These are phyloP conservation scores for Viola odorata DNA, from an alignment of 345 rosid genomes.

Conservation along the genomic window DNA sequence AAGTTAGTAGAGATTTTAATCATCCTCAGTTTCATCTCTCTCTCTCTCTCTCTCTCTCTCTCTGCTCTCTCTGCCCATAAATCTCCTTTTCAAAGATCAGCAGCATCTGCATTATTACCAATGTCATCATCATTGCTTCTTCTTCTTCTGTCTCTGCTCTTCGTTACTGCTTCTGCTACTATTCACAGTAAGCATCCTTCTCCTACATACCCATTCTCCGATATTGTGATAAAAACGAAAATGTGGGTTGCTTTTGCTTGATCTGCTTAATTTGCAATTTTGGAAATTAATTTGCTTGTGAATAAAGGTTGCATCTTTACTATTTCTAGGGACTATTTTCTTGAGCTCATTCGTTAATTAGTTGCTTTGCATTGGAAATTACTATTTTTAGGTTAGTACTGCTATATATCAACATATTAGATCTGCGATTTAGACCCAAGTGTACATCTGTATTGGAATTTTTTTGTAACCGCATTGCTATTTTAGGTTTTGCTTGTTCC, in stretches of 20 bases:
- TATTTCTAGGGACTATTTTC: conserved; percentile 17
- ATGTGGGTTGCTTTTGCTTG: neutral
- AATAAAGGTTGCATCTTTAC: neutral
- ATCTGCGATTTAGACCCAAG: neutral
- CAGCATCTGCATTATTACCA: neutral
- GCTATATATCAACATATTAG: conserved; percentile 11
- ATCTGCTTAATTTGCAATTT: neutral
- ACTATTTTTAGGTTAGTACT: neutral
- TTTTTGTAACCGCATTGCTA: neutral
- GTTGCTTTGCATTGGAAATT: neutral
- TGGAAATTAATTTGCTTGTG: neutral
- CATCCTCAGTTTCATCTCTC: conserved; percentile 6
- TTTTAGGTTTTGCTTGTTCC: neutral
- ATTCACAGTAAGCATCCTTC: conserved; percentile 27
- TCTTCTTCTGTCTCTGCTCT: conserved; percentile 22
- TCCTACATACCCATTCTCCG: neutral
- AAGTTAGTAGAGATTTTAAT: conserved; percentile 16
- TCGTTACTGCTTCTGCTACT: conserved; percentile 31
- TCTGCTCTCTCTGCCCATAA: neutral
- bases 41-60: neutral
- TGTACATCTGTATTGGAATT: too few species aligned
- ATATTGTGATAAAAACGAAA: too few species aligned
- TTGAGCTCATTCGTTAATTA: neutral
- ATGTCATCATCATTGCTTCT: conserved; percentile 19
- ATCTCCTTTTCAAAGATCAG: too few species aligned